Base-by-base conservation (phyloP, 2,329 filamentous ascomycete genomes). In the Nemania sp. region DNA sequence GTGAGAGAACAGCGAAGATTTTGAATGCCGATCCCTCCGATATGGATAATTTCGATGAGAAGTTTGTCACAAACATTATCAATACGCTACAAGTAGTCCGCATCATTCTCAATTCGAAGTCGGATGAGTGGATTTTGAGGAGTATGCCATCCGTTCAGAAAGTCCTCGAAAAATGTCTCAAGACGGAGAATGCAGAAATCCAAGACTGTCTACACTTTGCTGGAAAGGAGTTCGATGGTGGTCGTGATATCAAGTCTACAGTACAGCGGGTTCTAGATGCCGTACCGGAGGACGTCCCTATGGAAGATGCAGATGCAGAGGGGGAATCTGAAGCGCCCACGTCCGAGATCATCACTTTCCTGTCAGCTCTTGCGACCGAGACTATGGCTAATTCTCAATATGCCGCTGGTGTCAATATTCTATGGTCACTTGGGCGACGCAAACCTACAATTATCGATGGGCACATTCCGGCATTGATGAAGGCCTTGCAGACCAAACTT, bases 71-170 rank as follows among this genome's bases (percentile, higher is more conserved):
- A 0, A 88, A 89, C 64, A 94, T 97, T 76, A 87, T 99, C 77
- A 99, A 99, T 73, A 92, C 93, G 1, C 82, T 99, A 13, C 93
- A 98, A 73, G 90, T 98, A 42, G 82, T 99, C 62, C 90, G 94
- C 49, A 90, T 97, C 60, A 87, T 99, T 49, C 81, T 98, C 60
- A 92, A 95, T 69, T 88, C 89, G 64, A 96, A 97, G 75, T 81
- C 90, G 0, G 89, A 97, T 70, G 91, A 97, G 2, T 99, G 95
- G 95, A 88, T 98, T 39, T 78, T 92, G 54, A 87, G 87, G 69
- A 91, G 92, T 65, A 84, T 96, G 68, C 77, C 88, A 0, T 81
- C 87, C 29, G 82, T 98, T 29, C 92, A 97, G 74, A 96, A 92
- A 72, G 86, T 98, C 12, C 78, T 98, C 13, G 93, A 97, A 65